Evolutionary conservation across 176 grass and related monocot species (phyloP).

Genomic region (Raddia distichophylla): DNA sequence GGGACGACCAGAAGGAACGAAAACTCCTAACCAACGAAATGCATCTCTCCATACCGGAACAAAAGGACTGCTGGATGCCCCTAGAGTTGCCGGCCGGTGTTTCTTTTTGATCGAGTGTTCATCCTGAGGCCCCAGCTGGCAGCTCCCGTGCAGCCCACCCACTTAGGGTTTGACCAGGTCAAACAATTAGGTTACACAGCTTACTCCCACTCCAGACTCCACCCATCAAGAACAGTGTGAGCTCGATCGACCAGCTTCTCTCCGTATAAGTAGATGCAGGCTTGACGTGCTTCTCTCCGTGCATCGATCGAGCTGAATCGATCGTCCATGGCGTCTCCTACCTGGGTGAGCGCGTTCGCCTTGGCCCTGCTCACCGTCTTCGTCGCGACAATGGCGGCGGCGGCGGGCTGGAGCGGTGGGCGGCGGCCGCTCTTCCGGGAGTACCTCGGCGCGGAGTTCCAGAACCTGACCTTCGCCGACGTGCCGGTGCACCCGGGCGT

Average conservation of each 20-base stretch:
- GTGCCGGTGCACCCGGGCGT: conserved; percentile 51
- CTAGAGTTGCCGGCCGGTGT: too few relatives aligned
- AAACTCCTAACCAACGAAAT: too few relatives aligned
- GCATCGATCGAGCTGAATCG: background rate
- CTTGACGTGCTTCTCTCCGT: too few relatives aligned
- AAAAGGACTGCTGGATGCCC: too few relatives aligned
- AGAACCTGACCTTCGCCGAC: conserved; percentile 46
- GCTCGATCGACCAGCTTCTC: too few relatives aligned
- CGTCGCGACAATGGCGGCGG: background rate
- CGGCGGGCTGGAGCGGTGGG: background rate
- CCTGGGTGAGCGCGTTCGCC: too few relatives aligned
- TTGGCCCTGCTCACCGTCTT: background rate
- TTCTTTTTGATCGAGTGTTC: too few relatives aligned
- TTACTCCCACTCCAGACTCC: conserved; percentile 10
- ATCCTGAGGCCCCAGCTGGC: too few relatives aligned
- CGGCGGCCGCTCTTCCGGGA: conserved; percentile 44
- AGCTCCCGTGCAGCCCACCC: too few relatives aligned
- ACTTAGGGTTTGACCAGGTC: background rate
- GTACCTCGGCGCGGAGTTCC: conserved; percentile 48
- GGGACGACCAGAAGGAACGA: too few relatives aligned
- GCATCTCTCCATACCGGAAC: too few relatives aligned
- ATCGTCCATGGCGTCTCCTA: background rate
- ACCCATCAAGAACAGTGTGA: background rate
- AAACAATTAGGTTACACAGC: background rate
- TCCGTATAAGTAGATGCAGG: background rate